phyloP scores from a whole-genome alignment of 352 stramenopile genomes.

The Phytophthora hybrid region DNA sequence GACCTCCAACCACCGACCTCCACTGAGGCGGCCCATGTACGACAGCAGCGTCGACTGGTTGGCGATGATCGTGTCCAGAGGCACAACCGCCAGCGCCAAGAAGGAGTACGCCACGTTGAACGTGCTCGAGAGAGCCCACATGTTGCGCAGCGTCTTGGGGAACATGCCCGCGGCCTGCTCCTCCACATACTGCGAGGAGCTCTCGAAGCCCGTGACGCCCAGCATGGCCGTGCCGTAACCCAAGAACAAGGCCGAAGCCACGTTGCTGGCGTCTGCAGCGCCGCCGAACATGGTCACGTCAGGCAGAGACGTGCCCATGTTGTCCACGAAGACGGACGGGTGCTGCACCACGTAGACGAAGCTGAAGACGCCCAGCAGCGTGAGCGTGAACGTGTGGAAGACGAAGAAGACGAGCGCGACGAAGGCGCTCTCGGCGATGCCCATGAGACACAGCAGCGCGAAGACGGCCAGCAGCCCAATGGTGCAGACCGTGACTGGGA shows the following conservation, averaged over 20 bases:
- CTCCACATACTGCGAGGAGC: conserved; percentile 90
- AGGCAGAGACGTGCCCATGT: conserved; percentile 70
- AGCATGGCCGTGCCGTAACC: conserved; percentile 85
- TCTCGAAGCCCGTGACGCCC: conserved; percentile 92
- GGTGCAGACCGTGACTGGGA: conserved; percentile 54
- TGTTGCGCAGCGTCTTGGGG: conserved; percentile 72
- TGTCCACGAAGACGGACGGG: conserved; percentile 67
- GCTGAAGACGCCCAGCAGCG: conserved; percentile 56
- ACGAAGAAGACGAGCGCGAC: conserved; percentile 87
- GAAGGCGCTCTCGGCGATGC: conserved; percentile 87
- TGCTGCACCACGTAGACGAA: conserved; percentile 73
- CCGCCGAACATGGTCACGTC: conserved; percentile 64
- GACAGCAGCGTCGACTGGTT: conserved; percentile 79
- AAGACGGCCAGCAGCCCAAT: conserved; percentile 80
- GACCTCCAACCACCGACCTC: conserved; percentile 46
- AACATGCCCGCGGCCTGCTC: conserved; percentile 87
- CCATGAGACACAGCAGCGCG: conserved; percentile 75
- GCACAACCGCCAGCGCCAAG: conserved; percentile 76
- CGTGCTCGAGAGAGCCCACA: conserved; percentile 82
- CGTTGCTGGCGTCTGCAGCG: conserved; percentile 42
- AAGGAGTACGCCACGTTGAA: conserved; percentile 85
- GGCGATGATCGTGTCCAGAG: conserved; percentile 70
- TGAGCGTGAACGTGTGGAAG: conserved; percentile 77
- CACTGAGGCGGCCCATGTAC: conserved; percentile 59
- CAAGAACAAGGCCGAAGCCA: conserved; percentile 70